phyloP scores from a whole-genome alignment of 805 yeast genomes.

The Tetrapisispora arboricola region DNA sequence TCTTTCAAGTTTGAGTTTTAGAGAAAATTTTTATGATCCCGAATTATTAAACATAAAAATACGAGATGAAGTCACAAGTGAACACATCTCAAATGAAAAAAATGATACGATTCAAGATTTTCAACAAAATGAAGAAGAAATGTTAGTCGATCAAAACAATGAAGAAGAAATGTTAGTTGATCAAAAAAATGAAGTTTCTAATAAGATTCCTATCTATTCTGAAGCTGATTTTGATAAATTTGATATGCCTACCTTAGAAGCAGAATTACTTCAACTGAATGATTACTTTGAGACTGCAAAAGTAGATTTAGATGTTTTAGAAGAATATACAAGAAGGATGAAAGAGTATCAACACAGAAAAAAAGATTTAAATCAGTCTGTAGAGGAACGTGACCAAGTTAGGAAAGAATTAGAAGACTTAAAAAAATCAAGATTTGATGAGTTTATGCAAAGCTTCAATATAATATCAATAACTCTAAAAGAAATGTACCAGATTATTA shows the following conservation, averaged over 20 bases:
- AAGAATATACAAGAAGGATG: conserved; percentile 62
- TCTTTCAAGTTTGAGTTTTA: conserved; percentile 35
- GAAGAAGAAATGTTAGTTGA: conserved; percentile 22
- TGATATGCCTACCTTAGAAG: conserved; percentile 39
- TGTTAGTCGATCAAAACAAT: neutral
- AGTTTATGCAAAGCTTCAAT: conserved; percentile 88
- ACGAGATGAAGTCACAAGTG: neutral
- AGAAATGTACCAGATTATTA: conserved; percentile 96
- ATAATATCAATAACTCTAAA: conserved; percentile 78
- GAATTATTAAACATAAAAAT: conserved; percentile 4
- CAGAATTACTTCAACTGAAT: conserved; percentile 46
- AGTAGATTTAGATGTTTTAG: conserved; percentile 64
- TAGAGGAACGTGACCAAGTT: conserved; percentile 52
- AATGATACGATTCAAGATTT: neutral
- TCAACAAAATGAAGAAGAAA: no score
- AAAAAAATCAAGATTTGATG: conserved; percentile 65
- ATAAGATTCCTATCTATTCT: conserved; percentile 33
- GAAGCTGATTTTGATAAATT: conserved; percentile 42
- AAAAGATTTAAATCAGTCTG: conserved; percentile 57
- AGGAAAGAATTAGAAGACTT: conserved; percentile 55
- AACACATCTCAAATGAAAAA: neutral
- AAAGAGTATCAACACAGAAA: conserved; percentile 56
- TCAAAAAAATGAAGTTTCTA: conserved; percentile 13
- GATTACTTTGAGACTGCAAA: conserved; percentile 43
- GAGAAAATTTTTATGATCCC: conserved; percentile 40